Conservation (phyloP, 2,329 filamentous ascomycete species). For the Aurifilum marmelostoma region DNA sequence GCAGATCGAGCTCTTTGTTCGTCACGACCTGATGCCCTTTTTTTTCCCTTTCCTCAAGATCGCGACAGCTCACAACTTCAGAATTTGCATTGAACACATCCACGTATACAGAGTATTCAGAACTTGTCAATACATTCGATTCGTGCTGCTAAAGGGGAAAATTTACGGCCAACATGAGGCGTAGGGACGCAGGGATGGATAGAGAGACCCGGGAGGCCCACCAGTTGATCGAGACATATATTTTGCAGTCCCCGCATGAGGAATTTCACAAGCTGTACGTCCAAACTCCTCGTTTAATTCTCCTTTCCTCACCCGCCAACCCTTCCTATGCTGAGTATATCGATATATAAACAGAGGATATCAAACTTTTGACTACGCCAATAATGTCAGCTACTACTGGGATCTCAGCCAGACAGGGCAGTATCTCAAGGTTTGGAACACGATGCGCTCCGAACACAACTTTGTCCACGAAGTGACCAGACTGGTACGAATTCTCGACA, state of each 20-base stretch:
- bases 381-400: slow-evolving; percentile 2
- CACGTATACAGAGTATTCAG: not conserved
- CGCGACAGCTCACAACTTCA: not conserved
- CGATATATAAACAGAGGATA: not conserved
- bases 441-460: slow-evolving; percentile 4
- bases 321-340: not conserved
- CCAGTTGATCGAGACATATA: not conserved
- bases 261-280: not conserved
- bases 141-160: not conserved
- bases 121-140: not conserved
- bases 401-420: not conserved
- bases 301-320: no score
- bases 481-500: not conserved
- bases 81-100: not conserved
- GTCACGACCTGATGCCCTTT: not conserved
- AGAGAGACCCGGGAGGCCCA: not conserved
- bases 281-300: no score
- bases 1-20: not conserved
- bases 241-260: not conserved
- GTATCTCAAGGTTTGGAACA: not conserved
- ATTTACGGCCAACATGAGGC: not conserved
- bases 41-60: not conserved
- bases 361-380: not conserved
- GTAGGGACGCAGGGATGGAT: not conserved
- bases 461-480: not conserved